Base-by-base conservation (phyloP, 495 filamentous ascomycete genomes). In the Penicillium coffeae region DNA sequence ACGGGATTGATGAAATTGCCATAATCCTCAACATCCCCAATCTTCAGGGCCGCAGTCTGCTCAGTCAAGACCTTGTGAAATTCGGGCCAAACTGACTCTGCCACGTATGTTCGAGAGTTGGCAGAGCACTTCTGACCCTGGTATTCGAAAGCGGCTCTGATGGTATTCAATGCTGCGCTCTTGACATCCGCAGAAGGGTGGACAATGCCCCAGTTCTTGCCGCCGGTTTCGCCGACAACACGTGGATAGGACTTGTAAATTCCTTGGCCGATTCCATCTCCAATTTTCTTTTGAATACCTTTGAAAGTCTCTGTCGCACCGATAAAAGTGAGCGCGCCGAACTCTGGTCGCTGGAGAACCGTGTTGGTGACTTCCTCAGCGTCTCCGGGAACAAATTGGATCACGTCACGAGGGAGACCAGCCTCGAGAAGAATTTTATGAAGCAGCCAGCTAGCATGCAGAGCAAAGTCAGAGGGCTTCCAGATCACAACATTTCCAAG, bases 111-210 rank as follows among this genome's bases (percentile, higher is more conserved):
- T 14, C 88, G 81, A 35, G 87, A 90, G 18, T 84, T 86, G 45
- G 88, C 88, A 56, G 83, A 87, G 71, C 88, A 93, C 63, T 93
- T 94, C 58, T 94, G 89, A 8, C 89, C 89, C 60, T 90, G 86
- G 59, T 87, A 94, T 69, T 94, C 89, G 57, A 92, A 94, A 8
- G 89, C 85, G 36, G 85, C 89, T 34, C 89, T 83, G 19, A 94
- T 79, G 12, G 89, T 92, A 48, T 91, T 83, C 10, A 86, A 64
- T 7, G 79, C 85, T 18, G 89, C 88, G 54, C 89, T 91, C 14
- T 75, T 70, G 20, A 89, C 51, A 50, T 92, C 83, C 13, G 89
- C 89, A 2, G 81, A 86, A 4, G 71, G 48, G 59, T 93, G 88
- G 32, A 94, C 66, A 38, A 94, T 65, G 60, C 89, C 87, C 74